phyloP scores from a whole-genome alignment of 306 rosid genomes.

The Trifolium fragiferum region DNA sequence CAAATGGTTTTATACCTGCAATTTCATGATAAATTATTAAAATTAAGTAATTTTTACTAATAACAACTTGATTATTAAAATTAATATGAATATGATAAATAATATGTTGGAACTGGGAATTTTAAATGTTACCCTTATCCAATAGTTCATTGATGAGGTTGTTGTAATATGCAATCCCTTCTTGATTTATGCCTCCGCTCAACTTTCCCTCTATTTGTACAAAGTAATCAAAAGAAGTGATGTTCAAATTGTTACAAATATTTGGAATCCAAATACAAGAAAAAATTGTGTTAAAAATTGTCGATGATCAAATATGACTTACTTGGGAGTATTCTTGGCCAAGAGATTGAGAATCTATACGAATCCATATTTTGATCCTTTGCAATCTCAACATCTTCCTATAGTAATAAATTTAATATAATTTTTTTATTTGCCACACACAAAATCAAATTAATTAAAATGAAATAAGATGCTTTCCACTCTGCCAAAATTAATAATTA shows the following conservation, averaged over 20 bases:
- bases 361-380: neutral
- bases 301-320: neutral
- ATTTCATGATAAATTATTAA: neutral
- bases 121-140: neutral
- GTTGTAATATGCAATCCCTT: neutral
- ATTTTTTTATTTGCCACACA: no score
- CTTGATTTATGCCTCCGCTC: neutral
- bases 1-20: slow-evolving; percentile 2
- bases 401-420: no score
- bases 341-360: neutral
- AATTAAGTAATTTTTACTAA: no score
- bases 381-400: neutral
- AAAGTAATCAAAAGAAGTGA: no score
- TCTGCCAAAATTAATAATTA: no score
- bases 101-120: neutral
- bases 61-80: no score
- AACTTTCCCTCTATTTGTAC: neutral
- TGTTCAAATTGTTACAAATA: no score
- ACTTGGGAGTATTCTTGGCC: neutral
- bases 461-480: no score
- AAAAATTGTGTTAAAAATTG: no score
- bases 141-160: neutral
- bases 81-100: no score
- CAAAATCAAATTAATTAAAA: no score
- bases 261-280: no score